A percentile compares a stretch with the other conserved stretches of the same genome.
These are phyloP conservation scores for Exophiala calicioides DNA, from an alignment of 2,329 filamentous ascomycete genomes.

Conservation along the genomic window DNA sequence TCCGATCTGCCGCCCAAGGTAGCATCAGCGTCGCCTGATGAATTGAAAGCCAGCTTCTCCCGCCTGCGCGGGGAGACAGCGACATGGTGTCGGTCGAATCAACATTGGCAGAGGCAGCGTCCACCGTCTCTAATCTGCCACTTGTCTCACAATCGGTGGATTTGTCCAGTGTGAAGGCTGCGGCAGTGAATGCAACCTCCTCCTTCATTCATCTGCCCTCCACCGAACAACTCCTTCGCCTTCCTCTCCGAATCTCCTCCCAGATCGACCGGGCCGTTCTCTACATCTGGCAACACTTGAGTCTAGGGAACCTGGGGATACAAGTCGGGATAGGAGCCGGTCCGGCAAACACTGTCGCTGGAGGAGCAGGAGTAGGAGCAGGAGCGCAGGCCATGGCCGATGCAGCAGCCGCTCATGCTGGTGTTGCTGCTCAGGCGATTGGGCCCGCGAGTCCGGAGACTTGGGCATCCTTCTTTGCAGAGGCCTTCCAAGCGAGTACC, in stretches of 20 bases:
- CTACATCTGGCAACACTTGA: conserved; percentile 37
- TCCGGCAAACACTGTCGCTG: conserved; percentile 30
- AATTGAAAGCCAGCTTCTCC: conserved; percentile 12
- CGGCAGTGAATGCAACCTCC: conserved; percentile 22
- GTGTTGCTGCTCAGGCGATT: conserved; percentile 36
- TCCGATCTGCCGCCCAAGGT: background rate
- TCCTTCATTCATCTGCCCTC: conserved; percentile 34
- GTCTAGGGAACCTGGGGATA: conserved; percentile 32
- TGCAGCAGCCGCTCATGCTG: conserved; percentile 38
- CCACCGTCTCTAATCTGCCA: conserved; percentile 9
- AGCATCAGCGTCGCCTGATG: conserved; percentile 5
- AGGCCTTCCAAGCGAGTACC: conserved; percentile 47
- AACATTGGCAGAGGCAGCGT: conserved; percentile 19
- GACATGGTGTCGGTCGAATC: conserved; percentile 27
- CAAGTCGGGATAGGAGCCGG: conserved; percentile 35
- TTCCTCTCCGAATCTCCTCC: conserved; percentile 41
- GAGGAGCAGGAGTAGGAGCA: conserved; percentile 46
- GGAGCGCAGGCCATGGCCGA: conserved; percentile 45
- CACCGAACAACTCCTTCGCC: conserved; percentile 37
- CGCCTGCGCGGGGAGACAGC: conserved; percentile 20
- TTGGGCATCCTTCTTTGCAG: conserved; percentile 41
- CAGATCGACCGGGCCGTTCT: conserved; percentile 41
- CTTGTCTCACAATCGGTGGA: conserved; percentile 11
- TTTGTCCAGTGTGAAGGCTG: conserved; percentile 12
- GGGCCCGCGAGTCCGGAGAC: conserved; percentile 38